These are phyloP conservation scores for Dictyostelium capitatum DNA, from an alignment of 78 protist species.

Conservation along the genomic window DNA sequence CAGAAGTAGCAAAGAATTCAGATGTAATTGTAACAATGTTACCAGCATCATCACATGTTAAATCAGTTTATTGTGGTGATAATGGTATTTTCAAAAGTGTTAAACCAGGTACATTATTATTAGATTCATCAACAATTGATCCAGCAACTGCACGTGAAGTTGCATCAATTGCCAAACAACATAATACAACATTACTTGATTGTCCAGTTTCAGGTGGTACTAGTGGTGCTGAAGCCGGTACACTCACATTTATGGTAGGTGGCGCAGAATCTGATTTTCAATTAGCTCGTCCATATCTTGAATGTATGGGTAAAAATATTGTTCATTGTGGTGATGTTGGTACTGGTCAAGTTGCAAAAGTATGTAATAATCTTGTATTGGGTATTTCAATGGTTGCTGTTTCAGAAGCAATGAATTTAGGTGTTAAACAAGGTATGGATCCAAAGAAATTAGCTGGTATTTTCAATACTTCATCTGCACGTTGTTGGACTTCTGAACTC, in stretches of 20 bases:
- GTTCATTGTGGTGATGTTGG: conserved; percentile 93
- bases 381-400: conserved; percentile 94
- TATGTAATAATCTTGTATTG: conserved; percentile 94
- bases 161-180: conserved; percentile 27
- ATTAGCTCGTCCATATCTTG: conserved; percentile 81
- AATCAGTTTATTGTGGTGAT: conserved; percentile 85
- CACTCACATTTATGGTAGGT: conserved; percentile 97
- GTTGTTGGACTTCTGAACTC: conserved; percentile 96
- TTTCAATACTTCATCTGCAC: conserved; percentile 94
- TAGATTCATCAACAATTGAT: conserved; percentile 93
- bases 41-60: conserved; percentile 90
- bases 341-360: conserved; percentile 93
- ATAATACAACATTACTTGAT: conserved; percentile 81
- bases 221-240: conserved; percentile 93
- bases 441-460: conserved; percentile 93
- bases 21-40: conserved; percentile 92
- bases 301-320: conserved; percentile 91
- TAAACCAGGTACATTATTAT: conserved; percentile 52
- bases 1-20: conserved; percentile 68
- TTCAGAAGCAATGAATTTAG: conserved; percentile 94
- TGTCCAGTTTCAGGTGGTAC: conserved; percentile 96
- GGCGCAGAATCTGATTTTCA: conserved; percentile 81
- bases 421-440: conserved; percentile 93
- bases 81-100: conserved; percentile 50
- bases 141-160: conserved; percentile 86